These are phyloP conservation scores for Epichloe hybrida DNA, from an alignment of 2,329 filamentous ascomycete genomes.

Conservation along the genomic window DNA sequence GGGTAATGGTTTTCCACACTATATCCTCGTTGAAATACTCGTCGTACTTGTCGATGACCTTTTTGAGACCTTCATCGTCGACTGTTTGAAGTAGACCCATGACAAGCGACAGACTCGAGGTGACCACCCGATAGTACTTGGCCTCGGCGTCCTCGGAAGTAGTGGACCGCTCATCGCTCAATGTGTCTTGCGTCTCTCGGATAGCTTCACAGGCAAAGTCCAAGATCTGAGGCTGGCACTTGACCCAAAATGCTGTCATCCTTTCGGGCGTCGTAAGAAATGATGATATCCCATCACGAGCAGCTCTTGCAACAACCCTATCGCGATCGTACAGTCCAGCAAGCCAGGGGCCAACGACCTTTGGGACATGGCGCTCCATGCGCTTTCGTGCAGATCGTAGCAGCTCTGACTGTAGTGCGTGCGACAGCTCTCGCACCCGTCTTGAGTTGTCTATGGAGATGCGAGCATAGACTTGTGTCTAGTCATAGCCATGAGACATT, in stretches of 20 bases:
- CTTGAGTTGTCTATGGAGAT: constrained; percentile 81
- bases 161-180: constrained; percentile 81
- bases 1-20: constrained; percentile 54
- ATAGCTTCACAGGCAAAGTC: constrained; percentile 71
- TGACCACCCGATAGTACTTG: constrained; percentile 68
- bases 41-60: constrained; percentile 48
- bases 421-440: constrained; percentile 75
- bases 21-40: constrained; percentile 51
- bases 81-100: constrained; percentile 35
- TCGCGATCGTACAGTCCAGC: constrained; percentile 82
- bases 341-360: constrained; percentile 78
- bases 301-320: constrained; percentile 59
- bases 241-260: constrained; percentile 59
- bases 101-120: constrained; percentile 40
- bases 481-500: constrained; percentile 6
- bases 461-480: constrained; percentile 79
- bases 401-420: constrained; percentile 54
- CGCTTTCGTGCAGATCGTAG: constrained; percentile 59
- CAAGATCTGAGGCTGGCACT: constrained; percentile 68
- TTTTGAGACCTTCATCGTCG: constrained; percentile 38
- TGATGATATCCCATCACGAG: constrained; percentile 58
- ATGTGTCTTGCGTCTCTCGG: constrained; percentile 63
- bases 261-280: constrained; percentile 74
- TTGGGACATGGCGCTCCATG: constrained; percentile 66
- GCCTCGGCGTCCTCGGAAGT: constrained; percentile 72